Conservation (phyloP, 1,139 yeast species). For the Saccharomyces hybrid region DNA sequence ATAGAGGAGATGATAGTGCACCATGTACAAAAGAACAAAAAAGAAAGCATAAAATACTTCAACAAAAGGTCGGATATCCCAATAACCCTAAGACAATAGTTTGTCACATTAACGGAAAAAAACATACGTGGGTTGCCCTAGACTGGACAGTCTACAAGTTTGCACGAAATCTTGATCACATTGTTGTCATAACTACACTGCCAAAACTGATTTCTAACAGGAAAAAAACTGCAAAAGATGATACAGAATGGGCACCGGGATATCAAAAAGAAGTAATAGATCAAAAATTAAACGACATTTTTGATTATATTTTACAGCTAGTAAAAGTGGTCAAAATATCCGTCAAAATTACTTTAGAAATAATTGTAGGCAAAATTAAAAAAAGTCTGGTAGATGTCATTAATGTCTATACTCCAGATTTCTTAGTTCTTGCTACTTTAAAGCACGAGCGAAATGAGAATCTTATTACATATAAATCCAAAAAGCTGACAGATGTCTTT, state of each 20-base stretch:
- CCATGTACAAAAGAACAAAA: constrained; percentile 24
- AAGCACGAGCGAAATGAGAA: constrained; percentile 16
- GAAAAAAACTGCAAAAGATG: constrained; percentile 27
- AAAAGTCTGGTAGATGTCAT: constrained; percentile 54
- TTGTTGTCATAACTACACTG: constrained; percentile 49
- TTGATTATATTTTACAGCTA: constrained; percentile 35
- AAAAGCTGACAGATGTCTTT: constrained; percentile 53
- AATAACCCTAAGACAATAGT: constrained; percentile 45
- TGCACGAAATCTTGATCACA: constrained; percentile 54
- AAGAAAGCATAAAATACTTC: constrained; percentile 19
- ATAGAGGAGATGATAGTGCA: constrained; percentile 18
- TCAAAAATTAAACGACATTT: constrained; percentile 34
- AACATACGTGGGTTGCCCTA: constrained; percentile 71
- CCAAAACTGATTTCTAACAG: constrained; percentile 19
- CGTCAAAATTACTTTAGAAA: constrained; percentile 54
- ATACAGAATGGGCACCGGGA: constrained; percentile 28
- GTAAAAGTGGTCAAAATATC: constrained; percentile 41
- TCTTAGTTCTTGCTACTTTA: constrained; percentile 34
- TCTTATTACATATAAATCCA: constrained; percentile 15
- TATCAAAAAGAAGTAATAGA: constrained; percentile 22
- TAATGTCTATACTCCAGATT: constrained; percentile 54
- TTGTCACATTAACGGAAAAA: constrained; percentile 60
- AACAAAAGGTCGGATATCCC: constrained; percentile 23
- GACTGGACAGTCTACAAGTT: constrained; percentile 56
- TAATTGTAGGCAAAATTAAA: constrained; percentile 53